phyloP scores from a whole-genome alignment of 2,329 filamentous ascomycete species.

The Cordyceps cicadae region DNA sequence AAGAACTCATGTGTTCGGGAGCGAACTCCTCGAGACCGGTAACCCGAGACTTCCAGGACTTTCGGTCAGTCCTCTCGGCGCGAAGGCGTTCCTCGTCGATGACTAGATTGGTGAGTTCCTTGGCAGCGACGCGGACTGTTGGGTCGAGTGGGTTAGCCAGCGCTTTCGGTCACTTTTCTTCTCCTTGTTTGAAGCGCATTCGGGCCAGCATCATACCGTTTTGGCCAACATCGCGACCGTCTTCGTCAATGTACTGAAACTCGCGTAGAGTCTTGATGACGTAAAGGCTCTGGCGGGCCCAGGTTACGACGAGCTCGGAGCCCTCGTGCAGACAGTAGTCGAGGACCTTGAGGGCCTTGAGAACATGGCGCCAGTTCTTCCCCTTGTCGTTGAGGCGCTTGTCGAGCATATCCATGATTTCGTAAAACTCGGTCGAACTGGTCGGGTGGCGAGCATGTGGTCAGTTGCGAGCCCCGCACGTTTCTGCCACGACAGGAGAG shows the following conservation, averaged over 20 bases:
- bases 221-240: conserved; percentile 88
- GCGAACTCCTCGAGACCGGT: conserved; percentile 81
- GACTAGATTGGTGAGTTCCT: conserved; percentile 86
- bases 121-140: conserved; percentile 85
- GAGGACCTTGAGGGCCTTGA: conserved; percentile 94
- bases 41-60: conserved; percentile 93
- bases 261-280: conserved; percentile 98
- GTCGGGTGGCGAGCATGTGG: neutral
- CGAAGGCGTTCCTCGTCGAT: conserved; percentile 89
- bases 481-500: conserved; percentile 1
- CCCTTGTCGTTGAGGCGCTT: conserved; percentile 98
- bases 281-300: conserved; percentile 96
- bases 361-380: conserved; percentile 97
- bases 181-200: neutral
- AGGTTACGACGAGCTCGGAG: conserved; percentile 91
- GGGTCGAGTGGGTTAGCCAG: conserved; percentile 14
- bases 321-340: conserved; percentile 98
- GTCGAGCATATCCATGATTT: conserved; percentile 99
- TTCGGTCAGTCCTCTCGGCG: conserved; percentile 82
- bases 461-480: conserved; percentile 5
- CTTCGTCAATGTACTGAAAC: conserved; percentile 94
- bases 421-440: conserved; percentile 94
- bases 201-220: conserved; percentile 60
- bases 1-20: conserved; percentile 33
- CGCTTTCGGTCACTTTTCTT: neutral